Conservation (phyloP, 2,329 filamentous ascomycete genomes). For the Aspergillus ochraceus region DNA sequence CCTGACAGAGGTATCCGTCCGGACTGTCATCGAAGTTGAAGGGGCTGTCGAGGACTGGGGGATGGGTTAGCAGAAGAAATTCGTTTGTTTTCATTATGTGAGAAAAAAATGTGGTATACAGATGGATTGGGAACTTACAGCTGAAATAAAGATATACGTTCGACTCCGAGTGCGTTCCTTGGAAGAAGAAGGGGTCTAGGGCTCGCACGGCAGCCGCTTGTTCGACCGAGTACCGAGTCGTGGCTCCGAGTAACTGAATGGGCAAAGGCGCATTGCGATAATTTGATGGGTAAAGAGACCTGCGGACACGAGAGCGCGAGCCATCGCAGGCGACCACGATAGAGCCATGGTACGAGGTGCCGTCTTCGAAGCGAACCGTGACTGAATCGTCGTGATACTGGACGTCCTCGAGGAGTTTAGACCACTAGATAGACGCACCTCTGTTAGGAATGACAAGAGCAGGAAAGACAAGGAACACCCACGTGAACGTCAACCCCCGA, state of each 20-base stretch:
- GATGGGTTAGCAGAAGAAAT: not conserved
- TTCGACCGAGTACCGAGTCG: conserved; percentile 41
- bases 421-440: conserved; percentile 32
- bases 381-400: conserved; percentile 37
- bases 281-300: conserved; percentile 25
- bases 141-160: conserved; percentile 57
- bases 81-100: not conserved
- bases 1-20: conserved; percentile 48
- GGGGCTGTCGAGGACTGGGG: conserved; percentile 52
- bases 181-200: conserved; percentile 57
- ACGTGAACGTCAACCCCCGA: conserved; percentile 51
- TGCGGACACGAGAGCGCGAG: conserved; percentile 46
- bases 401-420: conserved; percentile 37
- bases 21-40: conserved; percentile 38
- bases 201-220: conserved; percentile 45
- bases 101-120: not conserved
- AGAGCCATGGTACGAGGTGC: conserved; percentile 41
- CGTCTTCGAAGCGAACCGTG: conserved; percentile 51
- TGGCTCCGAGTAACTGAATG: conserved; percentile 51
- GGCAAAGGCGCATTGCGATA: conserved; percentile 45
- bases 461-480: not conserved
- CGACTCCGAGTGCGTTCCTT: conserved; percentile 54
- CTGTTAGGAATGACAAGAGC: not conserved
- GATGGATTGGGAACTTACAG: conserved; percentile 31
- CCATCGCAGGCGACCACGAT: conserved; percentile 56